Conservation (phyloP, 805 yeast genomes). For the Scheffersomyces lignosus region DNA sequence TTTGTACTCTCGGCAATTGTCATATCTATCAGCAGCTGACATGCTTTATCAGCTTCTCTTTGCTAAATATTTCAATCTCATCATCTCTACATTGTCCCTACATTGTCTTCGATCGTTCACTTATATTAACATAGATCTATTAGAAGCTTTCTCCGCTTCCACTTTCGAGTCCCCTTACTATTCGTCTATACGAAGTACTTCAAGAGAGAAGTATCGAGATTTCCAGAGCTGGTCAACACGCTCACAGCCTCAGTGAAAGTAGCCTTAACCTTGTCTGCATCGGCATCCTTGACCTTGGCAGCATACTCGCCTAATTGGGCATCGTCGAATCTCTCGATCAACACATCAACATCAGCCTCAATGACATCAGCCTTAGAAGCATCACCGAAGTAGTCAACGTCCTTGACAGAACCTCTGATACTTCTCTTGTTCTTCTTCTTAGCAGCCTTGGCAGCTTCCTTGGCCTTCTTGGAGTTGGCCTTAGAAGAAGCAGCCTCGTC, state of each 20-base stretch:
- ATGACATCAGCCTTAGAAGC: slow-evolving; percentile 63
- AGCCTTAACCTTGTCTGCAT: slow-evolving; percentile 57
- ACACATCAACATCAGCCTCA: slow-evolving; percentile 76
- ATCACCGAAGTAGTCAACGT: slow-evolving; percentile 80
- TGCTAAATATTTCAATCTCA: too few species aligned
- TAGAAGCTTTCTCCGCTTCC: too few species aligned
- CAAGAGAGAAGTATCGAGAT: slow-evolving; percentile 51
- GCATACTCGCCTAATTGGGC: slow-evolving; percentile 75
- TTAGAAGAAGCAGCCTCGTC: slow-evolving; percentile 64
- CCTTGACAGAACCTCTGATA: slow-evolving; percentile 80
- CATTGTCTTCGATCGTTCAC: too few species aligned
- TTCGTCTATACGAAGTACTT: slow-evolving; percentile 51
- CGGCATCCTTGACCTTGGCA: slow-evolving; percentile 55
- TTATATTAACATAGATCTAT: too few species aligned
- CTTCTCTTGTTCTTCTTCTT: slow-evolving; percentile 96
- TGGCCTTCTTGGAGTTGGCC: slow-evolving; percentile 71
- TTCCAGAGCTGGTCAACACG: slow-evolving; percentile 53
- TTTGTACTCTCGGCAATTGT: too few species aligned
- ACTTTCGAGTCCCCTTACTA: too few species aligned
- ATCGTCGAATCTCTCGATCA: slow-evolving; percentile 82
- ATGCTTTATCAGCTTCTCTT: too few species aligned
- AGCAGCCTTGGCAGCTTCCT: slow-evolving; percentile 95
- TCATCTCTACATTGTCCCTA: too few species aligned
- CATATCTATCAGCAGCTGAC: too few species aligned
- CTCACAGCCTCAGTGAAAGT: slow-evolving; percentile 56